Base-by-base conservation (phyloP, 1,139 yeast genomes). In the Lodderomyces jiufengensis region DNA sequence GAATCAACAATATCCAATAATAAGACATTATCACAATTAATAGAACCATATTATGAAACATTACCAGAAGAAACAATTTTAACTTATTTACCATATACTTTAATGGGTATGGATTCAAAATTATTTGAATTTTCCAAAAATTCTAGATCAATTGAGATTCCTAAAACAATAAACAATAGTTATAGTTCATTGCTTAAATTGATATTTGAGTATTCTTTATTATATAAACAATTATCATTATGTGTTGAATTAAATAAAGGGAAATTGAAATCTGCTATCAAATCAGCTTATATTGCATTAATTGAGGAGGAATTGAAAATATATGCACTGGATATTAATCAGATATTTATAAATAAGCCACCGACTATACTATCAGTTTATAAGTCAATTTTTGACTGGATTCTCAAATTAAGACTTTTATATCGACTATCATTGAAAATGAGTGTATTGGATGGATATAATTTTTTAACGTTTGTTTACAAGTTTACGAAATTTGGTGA, bases 61-160 rank as follows among this genome's bases (percentile, higher is more conserved):
- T 40, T 61, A 28, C 52, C 59, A 2, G 88, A 83, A 42, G 59
- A 59, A 7, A 71, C 65, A 4, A 68, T 87, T 3, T 49, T 84
- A 34, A 64, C 67, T 10, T 81, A 75, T 44, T 59, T 86, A 4
- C 76, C 84, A 3, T 88, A 75, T 53, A 75, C 86, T 0, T 59
- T 90, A 23, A 69, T 82, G 16, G 97, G 95, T 0, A 70, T 85
- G 6, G 83, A 84, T 31, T 80, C 95, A 1, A 73, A 71, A 28
- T 49, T 78, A 29, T 73, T 87, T 34, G 69, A 76, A 1, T 73
- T 83, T 57, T 50, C 49, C 5, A 56, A 57, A 5, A 59, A 63
- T 6, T 49, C 51, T 20, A 48, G 48, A 14, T 54, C 63, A 10
- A 47, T 63, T 6, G 60, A 57, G 28, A 54, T 85, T 9, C 88